Base-by-base conservation (phyloP, 257 asterid genomes). In the Knoxia roxburghii region DNA sequence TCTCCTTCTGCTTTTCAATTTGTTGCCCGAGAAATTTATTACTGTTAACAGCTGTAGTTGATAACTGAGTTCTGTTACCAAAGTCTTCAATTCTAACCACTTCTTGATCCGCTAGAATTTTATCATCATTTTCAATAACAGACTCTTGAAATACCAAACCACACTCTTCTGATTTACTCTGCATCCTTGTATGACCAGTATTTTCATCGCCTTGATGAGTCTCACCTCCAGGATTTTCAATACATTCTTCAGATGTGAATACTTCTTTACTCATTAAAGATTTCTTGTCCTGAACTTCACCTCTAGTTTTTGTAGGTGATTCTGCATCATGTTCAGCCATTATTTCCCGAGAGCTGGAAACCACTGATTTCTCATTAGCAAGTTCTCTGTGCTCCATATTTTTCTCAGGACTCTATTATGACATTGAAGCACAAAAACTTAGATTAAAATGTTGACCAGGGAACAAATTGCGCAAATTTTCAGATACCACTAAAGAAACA, bases 321-420 rank as follows among this genome's bases (percentile, higher is more conserved):
- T 73, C 73, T 60, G 72, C 69, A 66, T 74, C 82, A 63, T 61
- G 65, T 59, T 77, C 62, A 66, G 54, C 70, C 83, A 77, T 77
- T 66, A 68, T 69, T 45, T 49, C 67, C 61, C 50, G 57, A 12
- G 59, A 17, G 60, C 73, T 73, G 65, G 62, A 64, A 57, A 73
- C 46, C 64, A 74, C 17, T 39, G 73, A 51, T 63, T 70, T 74
- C 67, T 64, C 26, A 66, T 63, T 61, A 30, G 65, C 68, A 48
- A 49, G 33, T 50, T 64, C 70, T 59, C 65, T 54, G 30, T 29
- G 21, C 65, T 33, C 49, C 33, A 18, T 37, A 30, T 43, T 41
- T 29, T 39, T 46, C 40, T 30, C 63, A 40, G 57, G 72, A 67
- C 68, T 79, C 88, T 80, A 56, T 59, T 27, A 68, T 41, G 43